These are phyloP conservation scores for Cicer pinnatifidum DNA, from an alignment of 306 rosid genomes.

Conservation along the genomic window DNA sequence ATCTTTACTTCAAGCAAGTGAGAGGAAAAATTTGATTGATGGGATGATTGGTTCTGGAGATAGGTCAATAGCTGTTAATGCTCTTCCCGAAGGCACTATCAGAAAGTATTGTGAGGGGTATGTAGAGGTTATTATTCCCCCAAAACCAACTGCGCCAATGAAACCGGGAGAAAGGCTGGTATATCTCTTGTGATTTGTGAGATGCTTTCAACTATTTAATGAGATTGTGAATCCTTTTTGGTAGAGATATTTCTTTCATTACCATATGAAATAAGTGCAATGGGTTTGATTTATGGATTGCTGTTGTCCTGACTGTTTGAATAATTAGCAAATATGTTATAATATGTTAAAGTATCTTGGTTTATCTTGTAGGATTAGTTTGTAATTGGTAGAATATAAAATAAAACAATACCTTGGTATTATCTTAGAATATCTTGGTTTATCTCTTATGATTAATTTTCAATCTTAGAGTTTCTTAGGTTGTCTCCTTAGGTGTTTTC, in stretches of 20 bases:
- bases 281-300: constrained; percentile 35
- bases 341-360: neutral
- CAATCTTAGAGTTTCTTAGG: neutral
- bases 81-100: constrained; percentile 96
- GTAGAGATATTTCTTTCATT: constrained; percentile 29
- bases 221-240: constrained; percentile 24
- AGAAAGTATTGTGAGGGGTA: constrained; percentile 81
- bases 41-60: constrained; percentile 78
- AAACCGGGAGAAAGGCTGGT: constrained; percentile 98
- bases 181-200: constrained; percentile 44
- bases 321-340: neutral
- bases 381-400: neutral
- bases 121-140: constrained; percentile 89
- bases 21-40: constrained; percentile 69
- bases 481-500: neutral
- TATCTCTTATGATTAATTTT: too few relatives aligned
- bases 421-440: too few relatives aligned
- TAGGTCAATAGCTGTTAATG: constrained; percentile 63
- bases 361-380: neutral
- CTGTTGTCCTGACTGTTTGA: constrained; percentile 18
- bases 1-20: constrained; percentile 88
- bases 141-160: constrained; percentile 85
- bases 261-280: constrained; percentile 28
- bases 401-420: too few relatives aligned
- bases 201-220: constrained; percentile 40